A percentile compares a stretch with the other conserved stretches of the same genome.
Evolutionary conservation across 331 rosid genomes (phyloP).

Genomic region (Phaseolus coccineus): DNA sequence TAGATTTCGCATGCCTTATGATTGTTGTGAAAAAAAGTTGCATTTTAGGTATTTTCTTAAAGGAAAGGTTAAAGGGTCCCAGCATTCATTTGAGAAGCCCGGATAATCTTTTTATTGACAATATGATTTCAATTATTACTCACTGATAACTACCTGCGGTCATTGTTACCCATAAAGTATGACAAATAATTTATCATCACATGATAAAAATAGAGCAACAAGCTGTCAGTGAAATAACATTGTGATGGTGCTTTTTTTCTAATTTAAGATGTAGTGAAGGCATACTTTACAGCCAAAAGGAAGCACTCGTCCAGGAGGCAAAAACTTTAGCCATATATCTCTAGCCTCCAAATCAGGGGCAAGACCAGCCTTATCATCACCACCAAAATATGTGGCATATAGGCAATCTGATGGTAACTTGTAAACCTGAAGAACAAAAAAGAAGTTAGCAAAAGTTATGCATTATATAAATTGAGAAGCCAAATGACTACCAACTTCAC

Average conservation of each 20-base stretch:
- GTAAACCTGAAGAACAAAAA: constrained; percentile 65
- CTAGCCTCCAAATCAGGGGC: constrained; percentile 87
- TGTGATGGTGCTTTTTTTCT: constrained; percentile 12
- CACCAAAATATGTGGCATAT: constrained; percentile 96
- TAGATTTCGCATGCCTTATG: constrained; percentile 2
- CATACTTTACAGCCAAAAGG: constrained; percentile 96
- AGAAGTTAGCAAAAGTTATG: constrained; percentile 18
- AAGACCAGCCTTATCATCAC: constrained; percentile 86
- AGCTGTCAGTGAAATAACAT: not conserved
- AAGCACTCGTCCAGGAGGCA: constrained; percentile 86
- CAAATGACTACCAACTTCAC: constrained; percentile 10
- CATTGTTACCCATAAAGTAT: constrained; percentile 2
- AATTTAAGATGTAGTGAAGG: constrained; percentile 11
- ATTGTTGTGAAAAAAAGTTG: not conserved
- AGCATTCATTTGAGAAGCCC: constrained; percentile 9
- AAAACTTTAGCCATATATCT: constrained; percentile 80
- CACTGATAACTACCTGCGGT: constrained; percentile 6
- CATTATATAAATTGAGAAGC: constrained; percentile 21
- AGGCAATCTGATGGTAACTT: constrained; percentile 77
- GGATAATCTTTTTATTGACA: constrained; percentile 4
- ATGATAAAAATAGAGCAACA: constrained; percentile 1
- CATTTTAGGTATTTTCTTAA: not conserved
- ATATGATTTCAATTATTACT: constrained; percentile 21
- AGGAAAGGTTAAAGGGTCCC: not conserved
- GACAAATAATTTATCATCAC: not conserved